Evolutionary conservation across 169 alveolate species (phyloP), one percentile per base, ranked within the genome.

Genomic region (Cryptosporidium tyzzeri): DNA sequence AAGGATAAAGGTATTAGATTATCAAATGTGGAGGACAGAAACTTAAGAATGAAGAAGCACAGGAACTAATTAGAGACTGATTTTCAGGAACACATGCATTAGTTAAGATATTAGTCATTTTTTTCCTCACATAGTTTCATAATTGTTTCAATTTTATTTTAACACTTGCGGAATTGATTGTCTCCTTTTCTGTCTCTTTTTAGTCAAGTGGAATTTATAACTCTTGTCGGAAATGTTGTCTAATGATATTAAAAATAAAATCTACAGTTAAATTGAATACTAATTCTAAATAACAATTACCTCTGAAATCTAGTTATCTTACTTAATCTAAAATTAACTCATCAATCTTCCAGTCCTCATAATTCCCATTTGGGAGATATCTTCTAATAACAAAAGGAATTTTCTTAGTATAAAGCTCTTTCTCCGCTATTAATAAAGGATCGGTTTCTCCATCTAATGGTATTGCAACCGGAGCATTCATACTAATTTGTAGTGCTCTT

Each of bases 351-450:
- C 99, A 98, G 92, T 97, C 99, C 93, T 98, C 99, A 91, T 96
- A 97, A 59, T 96, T 94, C 16, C 99, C 99, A 96, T 99, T 97
- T 21, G 99, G 99, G 51, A 98, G 96, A 94, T 97, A 99, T 86
- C 99, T 95, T 70, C 99, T 94, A 71, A 99, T 95, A 68, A 98
- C 97, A 91, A 98, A 99, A 26, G 99, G 99, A 50, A 99, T 97
- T 65, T 98, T 97, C 67, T 97, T 97, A 62, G 96, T 98, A 91
- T 94, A 94, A 68, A 99, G 96, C 96, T 99, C 99, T 95, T 96
- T 96, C 91, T 98, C 99, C 8, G 99, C 99, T 84, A 99, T 97
- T 65, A 97, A 92, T 68, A 98, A 92, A 10, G 99, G 99, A 84
- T 99, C 99, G 35, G 97, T 97, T 74, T 97, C 98, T 68, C 97